Evolutionary conservation across 345 rosid genomes (phyloP).

Genomic region (Pelargonium nanum): DNA sequence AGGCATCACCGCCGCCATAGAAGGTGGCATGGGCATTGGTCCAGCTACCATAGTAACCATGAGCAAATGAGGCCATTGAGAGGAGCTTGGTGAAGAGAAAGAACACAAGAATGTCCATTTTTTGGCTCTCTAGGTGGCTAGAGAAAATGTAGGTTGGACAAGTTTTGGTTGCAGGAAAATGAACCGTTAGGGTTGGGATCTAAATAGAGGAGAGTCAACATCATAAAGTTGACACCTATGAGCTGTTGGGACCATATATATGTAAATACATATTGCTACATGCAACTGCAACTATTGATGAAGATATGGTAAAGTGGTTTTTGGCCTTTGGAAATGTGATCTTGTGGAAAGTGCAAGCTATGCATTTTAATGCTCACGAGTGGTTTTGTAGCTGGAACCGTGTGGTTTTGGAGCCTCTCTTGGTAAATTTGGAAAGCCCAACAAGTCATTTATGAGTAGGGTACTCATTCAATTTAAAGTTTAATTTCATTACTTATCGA

Average conservation of each 20-base stretch:
- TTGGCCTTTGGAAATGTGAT: slow-evolving; percentile 1
- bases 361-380: slow-evolving; percentile 4
- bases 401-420: slow-evolving; percentile 12
- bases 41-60: slow-evolving; percentile 46
- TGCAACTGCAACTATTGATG: slow-evolving; percentile 11
- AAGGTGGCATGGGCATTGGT: slow-evolving; percentile 67
- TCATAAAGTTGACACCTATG: slow-evolving; percentile 19
- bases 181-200: slow-evolving; percentile 16
- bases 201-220: slow-evolving; percentile 39
- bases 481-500: neutral
- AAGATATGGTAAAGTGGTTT: no score
- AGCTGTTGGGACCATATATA: slow-evolving; percentile 10
- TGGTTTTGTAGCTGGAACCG: slow-evolving; percentile 18
- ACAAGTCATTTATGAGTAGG: neutral
- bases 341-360: slow-evolving; percentile 10
- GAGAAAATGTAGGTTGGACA: slow-evolving; percentile 3
- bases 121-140: slow-evolving; percentile 8
- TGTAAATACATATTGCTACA: slow-evolving; percentile 18
- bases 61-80: slow-evolving; percentile 20
- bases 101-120: slow-evolving; percentile 17
- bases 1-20: slow-evolving; percentile 74
- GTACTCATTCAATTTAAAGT: slow-evolving; percentile 2
- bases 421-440: slow-evolving; percentile 2
- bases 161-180: slow-evolving; percentile 21
- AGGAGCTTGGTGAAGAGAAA: slow-evolving; percentile 17